Conservation (phyloP, 192 early-diverging fungal genomes). For the Coemansia asiatica region DNA sequence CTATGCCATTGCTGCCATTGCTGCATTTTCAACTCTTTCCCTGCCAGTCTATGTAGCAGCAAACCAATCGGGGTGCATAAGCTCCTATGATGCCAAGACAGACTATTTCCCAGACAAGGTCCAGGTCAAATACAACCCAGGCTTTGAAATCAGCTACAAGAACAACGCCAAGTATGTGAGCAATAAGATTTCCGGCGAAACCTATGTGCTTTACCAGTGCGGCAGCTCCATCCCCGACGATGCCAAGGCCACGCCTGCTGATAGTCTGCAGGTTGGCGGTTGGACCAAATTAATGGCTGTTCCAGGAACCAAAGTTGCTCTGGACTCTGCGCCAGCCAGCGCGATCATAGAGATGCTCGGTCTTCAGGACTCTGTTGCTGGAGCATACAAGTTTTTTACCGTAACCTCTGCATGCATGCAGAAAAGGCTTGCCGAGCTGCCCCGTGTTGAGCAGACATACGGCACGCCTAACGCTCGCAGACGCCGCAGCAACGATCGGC, state of each 20-base stretch:
- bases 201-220: constrained; percentile 71
- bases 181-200: constrained; percentile 57
- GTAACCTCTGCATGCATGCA: constrained; percentile 57
- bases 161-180: constrained; percentile 67
- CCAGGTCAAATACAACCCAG: constrained; percentile 56
- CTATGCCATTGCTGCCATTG: constrained; percentile 6
- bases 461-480: constrained; percentile 20
- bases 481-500: background rate
- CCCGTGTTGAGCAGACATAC: constrained; percentile 38
- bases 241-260: constrained; percentile 49
- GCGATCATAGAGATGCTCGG: constrained; percentile 48
- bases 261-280: constrained; percentile 43
- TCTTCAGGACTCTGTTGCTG: constrained; percentile 32
- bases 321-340: constrained; percentile 46
- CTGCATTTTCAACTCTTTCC: constrained; percentile 15
- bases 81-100: constrained; percentile 23
- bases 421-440: constrained; percentile 52
- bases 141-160: constrained; percentile 63
- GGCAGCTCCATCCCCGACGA: constrained; percentile 59
- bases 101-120: constrained; percentile 59
- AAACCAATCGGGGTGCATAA: constrained; percentile 38
- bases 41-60: constrained; percentile 6
- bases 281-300: constrained; percentile 51
- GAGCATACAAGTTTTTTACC: constrained; percentile 35
- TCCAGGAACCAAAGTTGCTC: constrained; percentile 38